phyloP scores from a whole-genome alignment of 805 yeast species.

The Suhomyces emberorum region DNA sequence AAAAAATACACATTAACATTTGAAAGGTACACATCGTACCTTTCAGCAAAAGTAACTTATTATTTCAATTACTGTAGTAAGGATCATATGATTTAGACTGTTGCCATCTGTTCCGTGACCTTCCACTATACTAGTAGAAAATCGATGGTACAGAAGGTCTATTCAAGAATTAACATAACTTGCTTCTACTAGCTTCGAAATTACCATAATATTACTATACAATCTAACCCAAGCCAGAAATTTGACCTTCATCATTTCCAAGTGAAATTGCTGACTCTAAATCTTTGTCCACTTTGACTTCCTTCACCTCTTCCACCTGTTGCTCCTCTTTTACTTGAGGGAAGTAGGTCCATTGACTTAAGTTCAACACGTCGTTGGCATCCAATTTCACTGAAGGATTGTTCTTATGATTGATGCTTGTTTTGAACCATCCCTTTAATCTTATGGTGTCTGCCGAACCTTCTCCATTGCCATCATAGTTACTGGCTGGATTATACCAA shows the following conservation, averaged over 20 bases:
- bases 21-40: too few species aligned
- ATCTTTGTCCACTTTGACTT: conserved; percentile 12
- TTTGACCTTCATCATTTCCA: conserved; percentile 23
- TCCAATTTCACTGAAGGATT: conserved; percentile 10
- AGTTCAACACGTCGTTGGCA: conserved; percentile 41
- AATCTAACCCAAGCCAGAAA: conserved; percentile 19
- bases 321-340: conserved; percentile 1
- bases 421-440: conserved; percentile 39
- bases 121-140: too few species aligned
- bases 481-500: conserved; percentile 31
- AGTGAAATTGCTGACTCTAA: conserved; percentile 22
- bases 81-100: too few species aligned
- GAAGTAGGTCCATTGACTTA: conserved; percentile 34
- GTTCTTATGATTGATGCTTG: conserved; percentile 16
- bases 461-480: conserved; percentile 1
- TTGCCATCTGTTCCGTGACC: too few species aligned
- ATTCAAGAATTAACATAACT: too few species aligned
- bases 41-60: too few species aligned
- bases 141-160: too few species aligned
- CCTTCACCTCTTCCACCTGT: conserved; percentile 20
- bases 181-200: too few species aligned
- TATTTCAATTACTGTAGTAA: too few species aligned
- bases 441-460: conserved; percentile 6
- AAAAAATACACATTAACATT: too few species aligned
- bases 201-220: too few species aligned